Evolutionary conservation across 2,329 filamentous ascomycete species (phyloP).

Genomic region (Hortaea werneckii): DNA sequence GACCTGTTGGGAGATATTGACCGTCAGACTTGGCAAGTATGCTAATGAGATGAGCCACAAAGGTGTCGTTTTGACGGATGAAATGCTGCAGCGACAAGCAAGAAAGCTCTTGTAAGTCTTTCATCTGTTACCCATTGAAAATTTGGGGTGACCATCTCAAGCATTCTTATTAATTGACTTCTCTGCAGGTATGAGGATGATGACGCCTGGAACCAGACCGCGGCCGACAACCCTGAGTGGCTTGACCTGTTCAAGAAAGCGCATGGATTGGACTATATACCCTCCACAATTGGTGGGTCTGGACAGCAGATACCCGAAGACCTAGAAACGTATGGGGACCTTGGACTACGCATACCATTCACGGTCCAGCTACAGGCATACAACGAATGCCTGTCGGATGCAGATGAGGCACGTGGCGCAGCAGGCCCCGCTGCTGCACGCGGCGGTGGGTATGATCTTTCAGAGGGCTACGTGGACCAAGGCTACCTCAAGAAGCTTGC

Average conservation of each 20-base stretch:
- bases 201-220: conserved; percentile 38
- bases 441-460: background rate
- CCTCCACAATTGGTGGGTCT: conserved; percentile 20
- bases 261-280: conserved; percentile 32
- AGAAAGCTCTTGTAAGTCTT: conserved; percentile 31
- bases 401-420: background rate
- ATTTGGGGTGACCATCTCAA: no score
- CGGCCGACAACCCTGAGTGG: conserved; percentile 36
- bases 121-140: no score
- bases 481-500: background rate
- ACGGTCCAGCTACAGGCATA: conserved; percentile 21
- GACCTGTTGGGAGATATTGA: conserved; percentile 43
- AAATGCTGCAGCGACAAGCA: conserved; percentile 39
- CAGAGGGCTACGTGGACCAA: background rate
- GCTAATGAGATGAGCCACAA: conserved; percentile 30
- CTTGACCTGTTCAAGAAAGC: conserved; percentile 40
- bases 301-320: conserved; percentile 25
- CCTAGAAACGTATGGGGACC: conserved; percentile 25
- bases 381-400: conserved; percentile 6
- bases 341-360: conserved; percentile 27
- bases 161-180: conserved; percentile 24
- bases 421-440: background rate
- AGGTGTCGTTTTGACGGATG: conserved; percentile 36
- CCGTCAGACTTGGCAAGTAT: conserved; percentile 35
- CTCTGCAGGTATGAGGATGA: conserved; percentile 33